phyloP scores from a whole-genome alignment of 352 stramenopile species.

The Pythium dissotocum region DNA sequence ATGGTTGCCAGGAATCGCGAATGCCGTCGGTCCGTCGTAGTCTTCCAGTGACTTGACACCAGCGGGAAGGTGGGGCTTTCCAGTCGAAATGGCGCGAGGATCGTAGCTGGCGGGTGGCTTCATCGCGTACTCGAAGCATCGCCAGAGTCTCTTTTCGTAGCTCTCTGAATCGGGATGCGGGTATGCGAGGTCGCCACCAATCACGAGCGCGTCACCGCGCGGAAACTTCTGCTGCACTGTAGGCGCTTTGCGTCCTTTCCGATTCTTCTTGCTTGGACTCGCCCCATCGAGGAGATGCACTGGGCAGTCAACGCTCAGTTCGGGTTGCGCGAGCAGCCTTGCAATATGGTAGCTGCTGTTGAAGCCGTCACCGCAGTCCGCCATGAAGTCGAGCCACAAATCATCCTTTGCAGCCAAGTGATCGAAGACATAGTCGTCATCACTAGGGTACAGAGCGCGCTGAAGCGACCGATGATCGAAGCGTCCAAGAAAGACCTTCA shows the following conservation, averaged over 20 bases:
- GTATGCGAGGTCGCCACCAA: slow-evolving; percentile 93
- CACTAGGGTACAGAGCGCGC: slow-evolving; percentile 69
- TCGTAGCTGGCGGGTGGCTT: slow-evolving; percentile 86
- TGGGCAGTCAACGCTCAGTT: slow-evolving; percentile 76
- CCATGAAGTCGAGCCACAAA: slow-evolving; percentile 95
- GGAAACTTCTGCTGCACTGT: slow-evolving; percentile 66
- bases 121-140: slow-evolving; percentile 94
- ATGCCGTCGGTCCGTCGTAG: slow-evolving; percentile 73
- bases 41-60: slow-evolving; percentile 47
- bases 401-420: slow-evolving; percentile 76
- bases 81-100: slow-evolving; percentile 85
- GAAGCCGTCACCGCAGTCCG: slow-evolving; percentile 92
- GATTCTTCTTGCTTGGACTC: slow-evolving; percentile 21
- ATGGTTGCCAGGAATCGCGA: slow-evolving; percentile 91
- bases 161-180: slow-evolving; percentile 84
- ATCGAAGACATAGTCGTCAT: slow-evolving; percentile 82
- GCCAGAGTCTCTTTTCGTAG: slow-evolving; percentile 91
- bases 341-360: slow-evolving; percentile 94
- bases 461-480: slow-evolving; percentile 92
- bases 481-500: slow-evolving; percentile 92
- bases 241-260: slow-evolving; percentile 25
- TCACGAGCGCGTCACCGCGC: slow-evolving; percentile 86
- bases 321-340: slow-evolving; percentile 86
- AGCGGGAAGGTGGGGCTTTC: slow-evolving; percentile 65
- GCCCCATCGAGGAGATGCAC: slow-evolving; percentile 24